phyloP scores from a whole-genome alignment of 2,329 filamentous ascomycete species.

The Fusarium annulatum region DNA sequence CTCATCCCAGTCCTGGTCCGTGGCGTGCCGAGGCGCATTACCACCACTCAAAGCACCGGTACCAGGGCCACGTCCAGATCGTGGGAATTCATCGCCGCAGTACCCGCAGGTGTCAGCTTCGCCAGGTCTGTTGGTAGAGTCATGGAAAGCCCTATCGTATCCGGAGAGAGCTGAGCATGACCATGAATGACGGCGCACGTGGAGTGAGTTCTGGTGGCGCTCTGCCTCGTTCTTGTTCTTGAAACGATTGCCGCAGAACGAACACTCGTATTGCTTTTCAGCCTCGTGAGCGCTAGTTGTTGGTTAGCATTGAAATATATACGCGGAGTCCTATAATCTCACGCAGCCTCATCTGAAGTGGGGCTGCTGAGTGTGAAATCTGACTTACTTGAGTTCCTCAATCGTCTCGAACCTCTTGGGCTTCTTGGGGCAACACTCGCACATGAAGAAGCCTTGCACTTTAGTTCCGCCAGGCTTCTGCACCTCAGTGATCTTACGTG shows the following conservation, averaged over 20 bases:
- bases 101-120: constrained; percentile 89
- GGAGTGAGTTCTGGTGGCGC: constrained; percentile 93
- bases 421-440: constrained; percentile 39
- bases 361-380: constrained; percentile 2
- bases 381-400: constrained; percentile 72
- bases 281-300: constrained; percentile 80
- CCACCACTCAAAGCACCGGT: constrained; percentile 49
- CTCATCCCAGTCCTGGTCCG: constrained; percentile 87
- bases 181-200: constrained; percentile 94
- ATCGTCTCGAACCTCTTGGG: constrained; percentile 38
- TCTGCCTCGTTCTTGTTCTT: constrained; percentile 99
- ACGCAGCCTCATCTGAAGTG: constrained; percentile 12
- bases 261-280: constrained; percentile 96
- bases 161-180: constrained; percentile 88
- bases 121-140: constrained; percentile 74
- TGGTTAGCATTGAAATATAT: constrained; percentile 39
- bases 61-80: constrained; percentile 58
- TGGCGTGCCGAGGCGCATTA: constrained; percentile 61
- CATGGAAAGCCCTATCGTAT: constrained; percentile 86
- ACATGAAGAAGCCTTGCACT: constrained; percentile 58
- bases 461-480: constrained; percentile 60
- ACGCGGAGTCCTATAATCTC: background rate
- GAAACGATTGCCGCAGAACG: constrained; percentile 93
- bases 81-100: constrained; percentile 88
- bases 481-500: constrained; percentile 64